Evolutionary conservation across 371 early-diverging fungal species (phyloP), one percentile per base, ranked within the genome.

Genomic region (Blastocladiella emersonii): DNA sequence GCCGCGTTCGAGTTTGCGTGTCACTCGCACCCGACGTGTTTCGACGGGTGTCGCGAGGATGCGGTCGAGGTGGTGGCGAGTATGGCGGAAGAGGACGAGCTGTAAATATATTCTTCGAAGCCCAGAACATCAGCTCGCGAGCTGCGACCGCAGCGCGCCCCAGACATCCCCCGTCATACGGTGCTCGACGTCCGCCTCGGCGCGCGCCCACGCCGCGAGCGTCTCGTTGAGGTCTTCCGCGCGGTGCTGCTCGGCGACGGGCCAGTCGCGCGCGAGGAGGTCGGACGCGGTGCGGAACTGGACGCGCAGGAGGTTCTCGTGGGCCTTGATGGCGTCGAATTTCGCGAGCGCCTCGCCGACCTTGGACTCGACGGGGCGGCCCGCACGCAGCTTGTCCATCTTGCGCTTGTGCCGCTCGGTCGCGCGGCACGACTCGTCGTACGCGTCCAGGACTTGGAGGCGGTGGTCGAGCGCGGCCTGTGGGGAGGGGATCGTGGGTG

Each of bases 321-420:
- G 10, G 2, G 15, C 53, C 3, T 30, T 27, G 5, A 27, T 30
- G 15, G 17, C 53, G 32, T 51, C 53, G 1, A 51, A 30, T 30
- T 51, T 51, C 8, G 32, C 32, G 15, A 51, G 19, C 7, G 53
- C 27, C 1, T 51, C 53, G 2, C 7, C 8, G 0, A 51, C 53
- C 5, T 51, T 51, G 1, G 53, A 8, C 19, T 51, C 53, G 12
- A 13, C 10, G 6, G 53, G 12, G 15, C 53, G 53, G 10, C 36
- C 32, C 2, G 15, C 36, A 2, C 32, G n/a, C 59, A 34, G 25
- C 59, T 59, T 59, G 27, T 59, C 59, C 59, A 59, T 59, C 37
- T 59, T 59, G 41, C 59, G 59, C 37, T 59, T 59, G 25, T 59
- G 59, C 30, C 44, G n/a, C 59, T 59, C 59, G 37, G 59, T 59